Percentiles rank a stretch among this genome's conserved stretches.
phyloP scores from a whole-genome alignment of 495 filamentous ascomycete species.

The Neurospora sp. region DNA sequence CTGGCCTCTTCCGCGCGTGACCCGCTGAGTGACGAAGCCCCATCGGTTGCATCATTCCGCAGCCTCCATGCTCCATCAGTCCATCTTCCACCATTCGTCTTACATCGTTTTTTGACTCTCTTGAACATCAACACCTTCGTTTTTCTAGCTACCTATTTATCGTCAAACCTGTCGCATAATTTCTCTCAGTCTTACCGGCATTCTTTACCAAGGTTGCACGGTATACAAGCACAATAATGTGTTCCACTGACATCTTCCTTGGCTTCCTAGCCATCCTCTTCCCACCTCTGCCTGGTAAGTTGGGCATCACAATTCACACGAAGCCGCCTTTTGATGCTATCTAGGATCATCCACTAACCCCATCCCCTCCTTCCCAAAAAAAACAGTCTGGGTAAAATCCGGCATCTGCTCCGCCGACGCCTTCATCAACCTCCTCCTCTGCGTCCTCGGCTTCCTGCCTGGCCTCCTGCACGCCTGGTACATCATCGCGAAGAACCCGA shows the following conservation, averaged over 20 bases:
- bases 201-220: neutral
- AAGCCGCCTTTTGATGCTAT: neutral
- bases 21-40: neutral
- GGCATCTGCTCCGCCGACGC: constrained; percentile 91
- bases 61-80: neutral
- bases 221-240: constrained; percentile 25
- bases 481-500: constrained; percentile 88
- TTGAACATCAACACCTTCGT: neutral
- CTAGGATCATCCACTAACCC: neutral
- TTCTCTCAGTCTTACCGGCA: neutral
- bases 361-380: neutral
- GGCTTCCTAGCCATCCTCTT: constrained; percentile 83
- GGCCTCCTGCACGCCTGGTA: constrained; percentile 94
- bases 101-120: neutral
- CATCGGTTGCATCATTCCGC: neutral
- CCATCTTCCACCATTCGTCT: neutral
- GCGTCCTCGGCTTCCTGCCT: constrained; percentile 78
- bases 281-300: constrained; percentile 79
- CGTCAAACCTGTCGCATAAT: neutral
- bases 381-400: constrained; percentile 84
- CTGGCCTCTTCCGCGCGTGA: neutral
- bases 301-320: neutral
- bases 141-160: neutral
- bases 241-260: constrained; percentile 78
- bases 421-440: constrained; percentile 90